Evolutionary conservation across 139 green algal species (phyloP).

Genomic region (Mesotaenium endlicherianum): DNA sequence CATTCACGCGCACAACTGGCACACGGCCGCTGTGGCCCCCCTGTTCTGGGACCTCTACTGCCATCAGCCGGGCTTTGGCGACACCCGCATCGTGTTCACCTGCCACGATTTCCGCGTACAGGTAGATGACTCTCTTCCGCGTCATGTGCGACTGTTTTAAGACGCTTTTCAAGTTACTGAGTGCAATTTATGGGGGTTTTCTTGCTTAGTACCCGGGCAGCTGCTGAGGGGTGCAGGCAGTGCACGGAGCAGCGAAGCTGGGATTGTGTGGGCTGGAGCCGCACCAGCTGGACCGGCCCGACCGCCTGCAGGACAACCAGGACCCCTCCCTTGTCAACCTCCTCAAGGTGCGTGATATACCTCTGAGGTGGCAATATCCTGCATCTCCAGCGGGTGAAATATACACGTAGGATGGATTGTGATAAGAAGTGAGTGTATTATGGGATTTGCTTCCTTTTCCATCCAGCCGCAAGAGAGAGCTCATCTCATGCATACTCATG

Average conservation of each 20-base stretch:
- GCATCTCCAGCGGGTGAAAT: neutral
- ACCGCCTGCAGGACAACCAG: slow-evolving; percentile 46
- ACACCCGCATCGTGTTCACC: slow-evolving; percentile 44
- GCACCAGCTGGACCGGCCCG: slow-evolving; percentile 13
- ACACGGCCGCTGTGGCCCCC: slow-evolving; percentile 66
- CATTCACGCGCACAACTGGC: slow-evolving; percentile 92
- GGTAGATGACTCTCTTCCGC: too few species aligned
- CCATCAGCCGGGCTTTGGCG: slow-evolving; percentile 20
- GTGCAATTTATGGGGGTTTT: too few species aligned
- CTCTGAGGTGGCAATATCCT: neutral
- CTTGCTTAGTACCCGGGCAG: neutral
- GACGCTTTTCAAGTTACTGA: too few species aligned
- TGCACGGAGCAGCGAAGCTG: slow-evolving; percentile 9
- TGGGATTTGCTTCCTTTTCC: too few species aligned
- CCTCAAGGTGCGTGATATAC: slow-evolving; percentile 14
- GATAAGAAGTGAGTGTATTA: too few species aligned
- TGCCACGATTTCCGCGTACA: slow-evolving; percentile 45
- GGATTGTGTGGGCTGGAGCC: slow-evolving; percentile 22
- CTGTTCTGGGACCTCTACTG: slow-evolving; percentile 51
- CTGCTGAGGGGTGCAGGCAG: too few species aligned
- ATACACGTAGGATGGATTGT: too few species aligned
- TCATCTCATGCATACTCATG: too few species aligned
- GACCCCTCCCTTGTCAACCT: slow-evolving; percentile 19
- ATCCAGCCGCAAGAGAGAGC: too few species aligned
- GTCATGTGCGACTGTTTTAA: too few species aligned